Percentiles rank a stretch among this genome's conserved stretches.
phyloP scores from a whole-genome alignment of 768 basidiomycete species.

The Tulasnella sp. region DNA sequence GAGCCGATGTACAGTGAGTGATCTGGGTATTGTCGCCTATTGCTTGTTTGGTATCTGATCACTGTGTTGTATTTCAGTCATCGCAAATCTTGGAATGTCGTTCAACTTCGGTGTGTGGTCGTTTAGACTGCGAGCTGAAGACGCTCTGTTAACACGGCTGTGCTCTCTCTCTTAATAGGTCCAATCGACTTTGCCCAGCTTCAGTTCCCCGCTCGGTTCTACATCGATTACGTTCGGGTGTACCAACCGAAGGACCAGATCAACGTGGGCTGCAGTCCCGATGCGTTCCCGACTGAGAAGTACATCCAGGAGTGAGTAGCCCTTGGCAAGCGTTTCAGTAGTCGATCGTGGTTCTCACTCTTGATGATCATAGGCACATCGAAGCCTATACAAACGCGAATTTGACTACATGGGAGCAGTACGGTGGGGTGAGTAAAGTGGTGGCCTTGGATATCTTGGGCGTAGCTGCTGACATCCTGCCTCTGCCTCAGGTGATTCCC shows the following conservation, averaged over 20 bases:
- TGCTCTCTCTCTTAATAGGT: slow-evolving; percentile 43
- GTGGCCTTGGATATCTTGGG: not conserved
- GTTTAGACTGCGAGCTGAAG: not conserved
- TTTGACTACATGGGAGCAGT: slow-evolving; percentile 21
- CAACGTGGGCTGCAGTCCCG: slow-evolving; percentile 81
- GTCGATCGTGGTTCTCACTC: not conserved
- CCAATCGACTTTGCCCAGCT: slow-evolving; percentile 65
- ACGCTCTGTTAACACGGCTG: not conserved
- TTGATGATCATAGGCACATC: not conserved
- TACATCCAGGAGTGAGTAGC: slow-evolving; percentile 62
- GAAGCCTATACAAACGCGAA: slow-evolving; percentile 30
- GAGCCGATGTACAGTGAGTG: slow-evolving; percentile 56
- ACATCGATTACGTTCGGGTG: slow-evolving; percentile 81
- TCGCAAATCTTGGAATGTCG: slow-evolving; percentile 80
- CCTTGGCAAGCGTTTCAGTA: not conserved
- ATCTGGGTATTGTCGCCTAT: too few species aligned
- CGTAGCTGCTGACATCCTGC: not conserved
- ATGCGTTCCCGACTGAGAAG: slow-evolving; percentile 63
- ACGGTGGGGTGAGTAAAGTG: not conserved
- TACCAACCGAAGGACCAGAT: slow-evolving; percentile 65
- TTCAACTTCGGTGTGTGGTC: slow-evolving; percentile 67
- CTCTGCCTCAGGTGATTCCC: slow-evolving; percentile 69
- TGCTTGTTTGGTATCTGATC: not conserved
- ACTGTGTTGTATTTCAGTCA: slow-evolving; percentile 33
- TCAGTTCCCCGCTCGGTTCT: slow-evolving; percentile 64